Conservation (phyloP, 1,284 basidiomycete species). For the Kwoniella shivajii region DNA sequence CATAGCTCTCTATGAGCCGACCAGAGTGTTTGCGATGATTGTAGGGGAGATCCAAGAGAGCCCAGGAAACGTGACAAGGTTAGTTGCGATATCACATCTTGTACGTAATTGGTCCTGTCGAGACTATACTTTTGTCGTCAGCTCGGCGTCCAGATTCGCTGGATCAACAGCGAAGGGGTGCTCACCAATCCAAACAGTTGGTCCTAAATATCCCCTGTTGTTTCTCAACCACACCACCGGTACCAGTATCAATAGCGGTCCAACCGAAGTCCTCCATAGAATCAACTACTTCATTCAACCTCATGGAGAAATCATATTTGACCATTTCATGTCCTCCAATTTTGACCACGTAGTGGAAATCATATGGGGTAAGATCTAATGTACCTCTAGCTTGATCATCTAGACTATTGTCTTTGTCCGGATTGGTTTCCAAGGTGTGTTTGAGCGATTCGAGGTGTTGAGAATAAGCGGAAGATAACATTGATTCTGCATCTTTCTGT, state of each 20-base stretch:
- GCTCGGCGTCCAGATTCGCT: background rate
- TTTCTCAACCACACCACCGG: constrained; percentile 70
- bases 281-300: constrained; percentile 63
- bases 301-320: constrained; percentile 71
- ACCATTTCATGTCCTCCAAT: constrained; percentile 88
- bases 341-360: constrained; percentile 85
- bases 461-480: constrained; percentile 78
- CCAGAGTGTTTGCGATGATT: constrained; percentile 64
- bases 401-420: constrained; percentile 52
- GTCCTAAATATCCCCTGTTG: constrained; percentile 91
- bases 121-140: constrained; percentile 61
- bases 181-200: constrained; percentile 93
- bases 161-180: background rate
- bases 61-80: constrained; percentile 63
- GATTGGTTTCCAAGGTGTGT: constrained; percentile 60
- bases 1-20: constrained; percentile 86
- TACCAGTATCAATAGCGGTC: constrained; percentile 69
- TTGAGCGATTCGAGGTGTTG: constrained; percentile 66
- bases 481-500: constrained; percentile 87
- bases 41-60: constrained; percentile 36
- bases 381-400: constrained; percentile 18
- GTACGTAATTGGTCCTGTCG: constrained; percentile 97
- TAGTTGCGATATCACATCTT: constrained; percentile 83
- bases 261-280: constrained; percentile 83
- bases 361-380: constrained; percentile 76